These are phyloP conservation scores for Strombidium stylifer DNA, from an alignment of 73 alveolate species.

Conservation along the genomic window DNA sequence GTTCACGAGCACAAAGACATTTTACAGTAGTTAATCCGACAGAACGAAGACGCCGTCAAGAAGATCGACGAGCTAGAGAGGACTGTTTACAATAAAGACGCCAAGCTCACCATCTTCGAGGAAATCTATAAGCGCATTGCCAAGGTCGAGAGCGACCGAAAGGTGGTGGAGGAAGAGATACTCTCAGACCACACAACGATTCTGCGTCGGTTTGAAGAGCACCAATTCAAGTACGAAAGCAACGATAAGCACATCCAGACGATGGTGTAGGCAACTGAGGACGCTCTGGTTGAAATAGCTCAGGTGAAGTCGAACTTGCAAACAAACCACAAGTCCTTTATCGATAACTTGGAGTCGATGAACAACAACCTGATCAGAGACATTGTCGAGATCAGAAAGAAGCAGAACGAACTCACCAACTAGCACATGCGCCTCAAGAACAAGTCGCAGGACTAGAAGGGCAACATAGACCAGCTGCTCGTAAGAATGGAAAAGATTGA, in stretches of 20 bases:
- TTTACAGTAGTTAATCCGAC: neutral
- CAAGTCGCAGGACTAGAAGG: neutral
- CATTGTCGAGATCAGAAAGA: conserved; percentile 19
- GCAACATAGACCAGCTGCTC: neutral
- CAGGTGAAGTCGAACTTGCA: neutral
- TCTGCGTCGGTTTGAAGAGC: neutral
- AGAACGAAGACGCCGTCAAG: neutral
- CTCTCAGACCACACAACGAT: neutral
- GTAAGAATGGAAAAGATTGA: conserved; percentile 5
- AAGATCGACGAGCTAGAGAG: conserved; percentile 11
- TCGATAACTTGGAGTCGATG: neutral
- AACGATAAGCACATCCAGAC: neutral
- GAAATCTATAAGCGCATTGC: neutral
- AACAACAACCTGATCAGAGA: neutral
- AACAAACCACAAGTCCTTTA: neutral
- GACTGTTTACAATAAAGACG: conserved; percentile 2
- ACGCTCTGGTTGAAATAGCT: conserved; percentile 4
- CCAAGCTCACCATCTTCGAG: conserved; percentile 4
- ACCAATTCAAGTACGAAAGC: neutral
- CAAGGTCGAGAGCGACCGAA: neutral
- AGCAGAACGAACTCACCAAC: neutral
- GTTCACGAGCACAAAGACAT: neutral
- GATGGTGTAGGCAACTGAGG: neutral
- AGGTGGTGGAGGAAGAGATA: neutral
- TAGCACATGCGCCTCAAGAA: neutral